Conservation (phyloP, 176 grass and related monocot genomes). For the Musa schizocarpa region DNA sequence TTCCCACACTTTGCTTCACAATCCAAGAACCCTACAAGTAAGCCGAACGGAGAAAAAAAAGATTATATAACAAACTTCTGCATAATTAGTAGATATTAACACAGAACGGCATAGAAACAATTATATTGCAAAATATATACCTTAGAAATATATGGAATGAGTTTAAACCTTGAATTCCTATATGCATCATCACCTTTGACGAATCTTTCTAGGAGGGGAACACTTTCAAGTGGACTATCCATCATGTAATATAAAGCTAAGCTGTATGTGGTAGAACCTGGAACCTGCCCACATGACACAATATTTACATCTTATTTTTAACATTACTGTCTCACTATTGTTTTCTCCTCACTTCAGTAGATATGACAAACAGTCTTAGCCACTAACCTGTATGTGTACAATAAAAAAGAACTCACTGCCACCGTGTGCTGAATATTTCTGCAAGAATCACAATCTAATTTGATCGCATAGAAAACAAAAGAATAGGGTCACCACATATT, state of each 20-base stretch:
- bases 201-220: constrained; percentile 87
- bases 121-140: constrained; percentile 19
- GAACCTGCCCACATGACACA: constrained; percentile 35
- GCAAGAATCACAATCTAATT: constrained; percentile 22
- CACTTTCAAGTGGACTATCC: constrained; percentile 74
- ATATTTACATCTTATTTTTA: too few species aligned
- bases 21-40: constrained; percentile 93
- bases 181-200: constrained; percentile 90
- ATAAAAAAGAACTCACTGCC: constrained; percentile 88
- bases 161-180: constrained; percentile 98
- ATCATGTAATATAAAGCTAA: constrained; percentile 96
- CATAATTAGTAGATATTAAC: neutral
- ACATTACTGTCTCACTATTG: too few species aligned
- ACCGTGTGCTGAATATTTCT: constrained; percentile 84
- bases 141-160: constrained; percentile 98
- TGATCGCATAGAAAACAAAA: too few species aligned
- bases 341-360: too few species aligned
- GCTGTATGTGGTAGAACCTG: constrained; percentile 79
- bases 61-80: neutral
- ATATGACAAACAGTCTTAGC: neutral
- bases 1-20: constrained; percentile 98
- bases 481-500: neutral
- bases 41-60: neutral
- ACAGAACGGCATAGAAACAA: neutral
- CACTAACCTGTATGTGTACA: constrained; percentile 80